These are phyloP conservation scores for Aspergillus latus DNA, from an alignment of 2,329 filamentous ascomycete species.

Conservation along the genomic window DNA sequence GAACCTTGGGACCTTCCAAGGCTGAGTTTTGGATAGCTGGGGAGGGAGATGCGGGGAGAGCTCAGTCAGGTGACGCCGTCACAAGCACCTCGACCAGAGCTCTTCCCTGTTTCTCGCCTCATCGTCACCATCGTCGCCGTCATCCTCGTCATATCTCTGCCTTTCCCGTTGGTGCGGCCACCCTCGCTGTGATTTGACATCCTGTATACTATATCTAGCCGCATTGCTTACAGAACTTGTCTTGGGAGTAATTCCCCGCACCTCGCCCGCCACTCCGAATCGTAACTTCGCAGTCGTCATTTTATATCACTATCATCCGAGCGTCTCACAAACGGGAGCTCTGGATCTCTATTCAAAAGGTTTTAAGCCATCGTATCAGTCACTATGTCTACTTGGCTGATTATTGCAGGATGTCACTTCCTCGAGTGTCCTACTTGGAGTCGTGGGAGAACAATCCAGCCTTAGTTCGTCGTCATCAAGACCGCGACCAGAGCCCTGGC, in stretches of 20 bases:
- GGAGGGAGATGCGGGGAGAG: constrained; percentile 19
- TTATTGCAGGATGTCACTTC: constrained; percentile 39
- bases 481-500: constrained; percentile 21
- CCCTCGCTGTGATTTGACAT: not conserved
- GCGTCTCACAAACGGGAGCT: no score
- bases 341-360: no score
- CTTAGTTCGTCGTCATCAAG: constrained; percentile 26
- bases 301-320: not conserved
- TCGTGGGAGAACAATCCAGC: constrained; percentile 42
- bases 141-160: not conserved
- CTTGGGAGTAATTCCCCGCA: constrained; percentile 4
- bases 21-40: no score
- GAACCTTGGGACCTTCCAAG: not conserved
- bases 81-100: not conserved
- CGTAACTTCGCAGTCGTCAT: not conserved
- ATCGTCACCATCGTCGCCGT: not conserved
- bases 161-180: not conserved
- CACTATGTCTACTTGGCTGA: no score
- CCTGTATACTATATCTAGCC: not conserved
- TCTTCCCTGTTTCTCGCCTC: not conserved
- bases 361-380: no score
- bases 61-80: constrained; percentile 24
- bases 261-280: not conserved
- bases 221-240: not conserved
- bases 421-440: constrained; percentile 45